phyloP scores from a whole-genome alignment of 2,329 filamentous ascomycete species.

The Spiromastix sp. region DNA sequence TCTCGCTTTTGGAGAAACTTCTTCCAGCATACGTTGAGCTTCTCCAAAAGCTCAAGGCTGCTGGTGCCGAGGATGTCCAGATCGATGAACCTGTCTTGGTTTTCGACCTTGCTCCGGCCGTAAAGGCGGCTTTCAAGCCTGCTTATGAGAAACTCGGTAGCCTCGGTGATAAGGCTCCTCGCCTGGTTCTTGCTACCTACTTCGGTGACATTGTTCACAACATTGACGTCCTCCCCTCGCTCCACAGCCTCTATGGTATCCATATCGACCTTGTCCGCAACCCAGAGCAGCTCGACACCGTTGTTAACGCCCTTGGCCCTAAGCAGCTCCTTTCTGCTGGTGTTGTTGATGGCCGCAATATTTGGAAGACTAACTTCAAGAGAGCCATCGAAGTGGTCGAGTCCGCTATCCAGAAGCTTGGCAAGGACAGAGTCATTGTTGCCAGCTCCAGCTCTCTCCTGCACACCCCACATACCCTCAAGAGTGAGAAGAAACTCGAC shows the following conservation, averaged over 20 bases:
- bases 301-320: constrained; percentile 70
- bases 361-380: constrained; percentile 99
- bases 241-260: constrained; percentile 65
- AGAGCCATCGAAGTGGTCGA: constrained; percentile 84
- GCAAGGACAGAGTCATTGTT: constrained; percentile 94
- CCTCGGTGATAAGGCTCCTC: constrained; percentile 70
- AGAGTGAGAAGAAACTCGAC: constrained; percentile 97
- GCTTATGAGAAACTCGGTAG: constrained; percentile 74
- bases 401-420: constrained; percentile 84
- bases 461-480: constrained; percentile 95
- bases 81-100: constrained; percentile 97
- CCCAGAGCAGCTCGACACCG: constrained; percentile 89
- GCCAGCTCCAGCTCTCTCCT: constrained; percentile 96
- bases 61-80: constrained; percentile 92
- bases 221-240: constrained; percentile 73
- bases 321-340: constrained; percentile 87
- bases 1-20: constrained; percentile 86
- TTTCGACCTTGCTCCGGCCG: constrained; percentile 79
- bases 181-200: constrained; percentile 89
- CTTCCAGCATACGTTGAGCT: constrained; percentile 92
- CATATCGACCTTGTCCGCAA: constrained; percentile 96
- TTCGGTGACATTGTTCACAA: constrained; percentile 99
- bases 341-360: constrained; percentile 98
- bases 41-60: constrained; percentile 83
- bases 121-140: constrained; percentile 96